A percentile compares a stretch with the other conserved stretches of the same genome.
These are phyloP conservation scores for Aspergillus chevalieri DNA, from an alignment of 2,329 filamentous ascomycete genomes.

Conservation along the genomic window DNA sequence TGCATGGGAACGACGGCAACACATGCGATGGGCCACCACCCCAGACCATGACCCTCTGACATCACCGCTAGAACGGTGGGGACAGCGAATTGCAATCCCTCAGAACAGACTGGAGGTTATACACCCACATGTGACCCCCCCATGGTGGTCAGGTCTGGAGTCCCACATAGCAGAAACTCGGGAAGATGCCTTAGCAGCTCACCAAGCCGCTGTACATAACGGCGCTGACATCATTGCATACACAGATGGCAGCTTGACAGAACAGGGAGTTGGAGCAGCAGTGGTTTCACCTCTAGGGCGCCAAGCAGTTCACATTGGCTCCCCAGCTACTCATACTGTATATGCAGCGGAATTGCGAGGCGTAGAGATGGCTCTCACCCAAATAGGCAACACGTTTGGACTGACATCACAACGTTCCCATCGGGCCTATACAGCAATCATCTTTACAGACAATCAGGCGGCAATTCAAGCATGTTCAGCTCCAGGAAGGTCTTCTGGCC, in stretches of 20 bases:
- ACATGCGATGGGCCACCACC: too few relatives aligned
- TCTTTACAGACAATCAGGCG: conserved; percentile 29
- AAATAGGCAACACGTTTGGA: background rate
- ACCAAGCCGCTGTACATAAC: background rate
- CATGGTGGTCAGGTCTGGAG: background rate
- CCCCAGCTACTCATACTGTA: background rate
- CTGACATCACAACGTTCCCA: background rate
- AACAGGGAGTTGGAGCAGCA: background rate
- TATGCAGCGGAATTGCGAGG: background rate
- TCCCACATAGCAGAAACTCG: background rate
- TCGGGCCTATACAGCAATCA: background rate
- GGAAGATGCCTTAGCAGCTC: background rate
- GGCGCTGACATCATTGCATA: background rate
- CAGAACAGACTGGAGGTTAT: background rate
- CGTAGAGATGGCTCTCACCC: background rate
- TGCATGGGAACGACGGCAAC: background rate
- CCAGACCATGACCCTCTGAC: background rate
- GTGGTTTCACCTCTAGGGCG: background rate
- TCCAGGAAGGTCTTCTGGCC: conserved; percentile 20
- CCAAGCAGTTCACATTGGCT: background rate
- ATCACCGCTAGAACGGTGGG: background rate
- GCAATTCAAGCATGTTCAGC: conserved; percentile 22
- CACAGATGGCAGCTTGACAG: background rate
- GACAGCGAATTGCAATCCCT: background rate
- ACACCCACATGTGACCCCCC: background rate